phyloP scores from a whole-genome alignment of 192 early-diverging fungal species.

The Coemansia furcata region DNA sequence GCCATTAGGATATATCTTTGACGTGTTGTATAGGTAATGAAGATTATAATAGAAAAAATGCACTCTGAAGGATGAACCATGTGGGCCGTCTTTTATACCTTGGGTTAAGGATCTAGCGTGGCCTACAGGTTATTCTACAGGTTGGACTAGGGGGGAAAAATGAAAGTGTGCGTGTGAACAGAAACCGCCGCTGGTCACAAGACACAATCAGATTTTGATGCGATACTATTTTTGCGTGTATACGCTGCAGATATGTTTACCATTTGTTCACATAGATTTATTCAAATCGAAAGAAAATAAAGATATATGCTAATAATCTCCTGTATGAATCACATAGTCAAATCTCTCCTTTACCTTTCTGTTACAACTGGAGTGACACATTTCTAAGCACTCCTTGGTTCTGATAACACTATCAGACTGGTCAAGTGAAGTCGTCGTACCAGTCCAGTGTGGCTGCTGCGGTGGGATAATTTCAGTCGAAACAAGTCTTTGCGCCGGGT shows the following conservation, averaged over 20 bases:
- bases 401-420: not conserved
- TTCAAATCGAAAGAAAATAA: not conserved
- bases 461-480: not conserved
- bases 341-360: not conserved
- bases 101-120: not conserved
- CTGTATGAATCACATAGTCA: not conserved
- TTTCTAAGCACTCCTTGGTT: not conserved
- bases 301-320: not conserved
- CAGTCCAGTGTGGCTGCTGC: not conserved
- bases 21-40: not conserved
- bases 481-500: not conserved
- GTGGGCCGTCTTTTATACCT: not conserved
- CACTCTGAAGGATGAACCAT: not conserved
- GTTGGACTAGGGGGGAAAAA: not conserved
- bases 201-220: not conserved
- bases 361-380: not conserved
- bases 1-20: not conserved
- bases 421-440: not conserved
- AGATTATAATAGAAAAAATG: not conserved
- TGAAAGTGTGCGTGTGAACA: not conserved
- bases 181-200: slow-evolving; percentile 7
- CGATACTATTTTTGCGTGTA: not conserved
- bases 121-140: not conserved
- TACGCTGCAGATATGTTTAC: not conserved
- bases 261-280: not conserved